A percentile compares a stretch with the other conserved stretches of the same genome.
phyloP scores from a whole-genome alignment of 78 protist genomes.

The Tieghemostelium lacteum region DNA sequence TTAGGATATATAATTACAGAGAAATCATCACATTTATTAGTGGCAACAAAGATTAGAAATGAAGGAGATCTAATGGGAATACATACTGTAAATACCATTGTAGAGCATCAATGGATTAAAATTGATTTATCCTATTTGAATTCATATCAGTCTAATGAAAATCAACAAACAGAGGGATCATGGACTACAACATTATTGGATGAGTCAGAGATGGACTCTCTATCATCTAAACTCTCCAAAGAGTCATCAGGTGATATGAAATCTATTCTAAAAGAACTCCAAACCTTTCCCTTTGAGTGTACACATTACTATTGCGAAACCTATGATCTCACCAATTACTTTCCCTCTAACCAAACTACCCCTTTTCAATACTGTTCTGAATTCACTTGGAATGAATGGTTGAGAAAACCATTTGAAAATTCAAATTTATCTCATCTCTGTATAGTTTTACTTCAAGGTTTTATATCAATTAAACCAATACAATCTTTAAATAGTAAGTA shows the following conservation, averaged over 20 bases:
- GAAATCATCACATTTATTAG: conserved; percentile 33
- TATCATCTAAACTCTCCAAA: neutral
- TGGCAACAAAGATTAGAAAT: conserved; percentile 62
- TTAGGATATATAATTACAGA: conserved; percentile 54
- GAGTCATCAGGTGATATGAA: neutral
- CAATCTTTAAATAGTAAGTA: conserved; percentile 1
- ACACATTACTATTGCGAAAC: conserved; percentile 70
- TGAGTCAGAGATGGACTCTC: neutral
- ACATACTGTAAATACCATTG: conserved; percentile 22
- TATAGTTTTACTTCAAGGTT: conserved; percentile 59
- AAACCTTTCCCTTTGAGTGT: conserved; percentile 52
- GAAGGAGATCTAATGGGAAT: conserved; percentile 66
- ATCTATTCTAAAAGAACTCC: conserved; percentile 14
- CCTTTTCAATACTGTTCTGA: conserved; percentile 62
- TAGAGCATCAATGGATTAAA: conserved; percentile 47
- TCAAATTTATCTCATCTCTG: conserved; percentile 40
- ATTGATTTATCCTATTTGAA: conserved; percentile 62
- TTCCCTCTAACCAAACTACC: conserved; percentile 31
- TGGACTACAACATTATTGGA: conserved; percentile 14
- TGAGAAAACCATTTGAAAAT: conserved; percentile 51
- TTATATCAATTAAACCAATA: conserved; percentile 22
- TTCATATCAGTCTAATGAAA: conserved; percentile 23
- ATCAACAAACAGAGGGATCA: conserved; percentile 7
- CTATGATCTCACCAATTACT: conserved; percentile 52
- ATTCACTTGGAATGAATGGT: conserved; percentile 78